A percentile compares a stretch with the other conserved stretches of the same genome.
These are phyloP conservation scores for Leptosphaerulina australis DNA, from an alignment of 2,329 filamentous ascomycete species.

Conservation along the genomic window DNA sequence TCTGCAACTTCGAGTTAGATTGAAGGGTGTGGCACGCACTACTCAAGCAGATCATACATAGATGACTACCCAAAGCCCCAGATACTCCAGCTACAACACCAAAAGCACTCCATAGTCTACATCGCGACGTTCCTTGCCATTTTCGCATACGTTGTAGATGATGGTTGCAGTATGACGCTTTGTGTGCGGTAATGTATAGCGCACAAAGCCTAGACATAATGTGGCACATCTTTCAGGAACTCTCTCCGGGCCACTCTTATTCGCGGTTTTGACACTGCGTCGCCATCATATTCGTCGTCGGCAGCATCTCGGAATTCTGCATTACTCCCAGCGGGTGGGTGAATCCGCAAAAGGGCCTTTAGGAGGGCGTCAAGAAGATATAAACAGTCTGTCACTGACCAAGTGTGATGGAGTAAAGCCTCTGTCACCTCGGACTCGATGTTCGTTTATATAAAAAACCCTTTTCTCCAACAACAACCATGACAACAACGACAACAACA, in stretches of 20 bases:
- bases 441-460: background rate
- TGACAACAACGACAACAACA: background rate
- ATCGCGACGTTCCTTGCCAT: background rate
- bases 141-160: background rate
- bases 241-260: slow-evolving; percentile 29
- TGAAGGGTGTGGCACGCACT: slow-evolving; percentile 20
- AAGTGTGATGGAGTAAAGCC: background rate
- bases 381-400: slow-evolving; percentile 33
- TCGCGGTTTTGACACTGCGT: slow-evolving; percentile 26
- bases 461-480: background rate
- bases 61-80: slow-evolving; percentile 4
- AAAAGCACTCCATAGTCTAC: slow-evolving; percentile 2
- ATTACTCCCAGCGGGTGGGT: slow-evolving; percentile 21
- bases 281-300: slow-evolving; percentile 24
- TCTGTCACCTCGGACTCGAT: background rate
- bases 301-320: slow-evolving; percentile 35
- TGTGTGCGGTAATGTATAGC: slow-evolving; percentile 23
- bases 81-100: slow-evolving; percentile 20
- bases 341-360: slow-evolving; percentile 47
- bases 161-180: slow-evolving; percentile 1
- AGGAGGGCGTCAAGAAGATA: slow-evolving; percentile 27
- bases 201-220: slow-evolving; percentile 16
- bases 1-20: slow-evolving; percentile 21
- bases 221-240: slow-evolving; percentile 15
- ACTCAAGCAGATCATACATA: slow-evolving; percentile 9